Percentiles rank a stretch among this genome's conserved stretches.
Conservation (phyloP, 108 stramenopile species). For the Discostella pseudostelligera region DNA sequence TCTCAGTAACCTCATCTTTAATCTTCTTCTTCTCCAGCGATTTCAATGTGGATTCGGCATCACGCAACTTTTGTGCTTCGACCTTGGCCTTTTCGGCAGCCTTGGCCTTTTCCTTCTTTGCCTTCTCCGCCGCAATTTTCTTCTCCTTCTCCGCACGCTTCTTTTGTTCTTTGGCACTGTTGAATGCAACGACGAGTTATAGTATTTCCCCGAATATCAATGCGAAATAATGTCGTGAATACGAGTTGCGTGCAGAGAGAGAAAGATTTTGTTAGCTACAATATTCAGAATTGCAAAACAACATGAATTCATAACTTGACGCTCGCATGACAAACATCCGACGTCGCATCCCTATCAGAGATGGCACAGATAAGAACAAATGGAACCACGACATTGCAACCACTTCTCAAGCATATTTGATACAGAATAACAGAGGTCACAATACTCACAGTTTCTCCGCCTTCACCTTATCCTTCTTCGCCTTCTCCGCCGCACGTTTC, state of each 20-base stretch:
- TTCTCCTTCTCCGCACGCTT: neutral
- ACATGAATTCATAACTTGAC: too few relatives aligned
- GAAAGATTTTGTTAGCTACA: neutral
- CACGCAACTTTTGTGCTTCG: neutral
- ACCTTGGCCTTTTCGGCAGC: neutral
- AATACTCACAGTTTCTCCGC: neutral
- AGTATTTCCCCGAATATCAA: too few relatives aligned
- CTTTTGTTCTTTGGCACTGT: neutral
- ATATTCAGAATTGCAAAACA: too few relatives aligned
- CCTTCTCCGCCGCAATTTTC: neutral
- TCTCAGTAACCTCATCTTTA: neutral
- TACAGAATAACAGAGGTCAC: neutral
- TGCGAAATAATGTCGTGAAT: too few relatives aligned
- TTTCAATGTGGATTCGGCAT: neutral
- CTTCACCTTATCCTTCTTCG: neutral
- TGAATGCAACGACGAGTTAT: neutral
- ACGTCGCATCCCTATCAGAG: too few relatives aligned
- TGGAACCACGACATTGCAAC: neutral
- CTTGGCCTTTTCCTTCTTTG: neutral
- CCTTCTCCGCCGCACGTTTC: neutral
- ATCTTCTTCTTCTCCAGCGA: constrained; percentile 1
- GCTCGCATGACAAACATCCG: too few relatives aligned
- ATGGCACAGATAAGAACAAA: too few relatives aligned
- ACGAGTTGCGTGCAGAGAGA: too few relatives aligned
- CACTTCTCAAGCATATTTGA: too few relatives aligned